Percentiles rank a stretch among this genome's conserved stretches.
Evolutionary conservation across 1,284 basidiomycete species (phyloP).

Genomic region (Apiotrichum mycotoxinovorans): DNA sequence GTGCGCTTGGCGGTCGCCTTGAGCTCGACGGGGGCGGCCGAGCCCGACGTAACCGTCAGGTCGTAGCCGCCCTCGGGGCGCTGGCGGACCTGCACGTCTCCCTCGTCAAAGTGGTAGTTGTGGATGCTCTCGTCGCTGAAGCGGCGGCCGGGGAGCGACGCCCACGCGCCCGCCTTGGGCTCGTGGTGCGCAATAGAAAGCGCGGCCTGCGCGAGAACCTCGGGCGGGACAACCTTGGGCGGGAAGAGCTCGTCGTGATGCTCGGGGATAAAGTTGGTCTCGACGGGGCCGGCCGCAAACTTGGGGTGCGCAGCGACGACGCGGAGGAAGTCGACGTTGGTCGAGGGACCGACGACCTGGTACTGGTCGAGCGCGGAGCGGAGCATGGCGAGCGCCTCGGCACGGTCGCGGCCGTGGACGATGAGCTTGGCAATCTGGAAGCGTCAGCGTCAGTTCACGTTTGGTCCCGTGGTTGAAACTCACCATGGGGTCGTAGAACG

Average conservation of each 20-base stretch:
- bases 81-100: conserved; percentile 23
- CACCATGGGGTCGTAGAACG: conserved; percentile 86
- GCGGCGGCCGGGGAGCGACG: conserved; percentile 62
- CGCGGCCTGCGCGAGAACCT: conserved; percentile 71
- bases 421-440: conserved; percentile 58
- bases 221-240: conserved; percentile 57
- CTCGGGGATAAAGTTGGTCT: conserved; percentile 84
- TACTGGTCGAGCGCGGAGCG: conserved; percentile 79
- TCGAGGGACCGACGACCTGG: conserved; percentile 82
- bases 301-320: conserved; percentile 69
- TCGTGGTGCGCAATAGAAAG: conserved; percentile 70
- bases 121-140: conserved; percentile 57
- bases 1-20: conserved; percentile 14
- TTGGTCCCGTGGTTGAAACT: not conserved
- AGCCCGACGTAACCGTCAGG: conserved; percentile 16
- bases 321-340: conserved; percentile 85
- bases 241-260: conserved; percentile 74
- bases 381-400: conserved; percentile 75
- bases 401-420: conserved; percentile 80
- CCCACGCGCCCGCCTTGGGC: conserved; percentile 55
- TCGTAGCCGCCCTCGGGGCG: conserved; percentile 18
- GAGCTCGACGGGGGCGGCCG: conserved; percentile 11
- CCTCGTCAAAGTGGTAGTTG: conserved; percentile 33
- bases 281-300: conserved; percentile 77
- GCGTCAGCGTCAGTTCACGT: not conserved